Percentiles rank a stretch among this genome's conserved stretches.
Evolutionary conservation across 495 filamentous ascomycete species (phyloP).

Genomic region (Annulohypoxylon nitens): DNA sequence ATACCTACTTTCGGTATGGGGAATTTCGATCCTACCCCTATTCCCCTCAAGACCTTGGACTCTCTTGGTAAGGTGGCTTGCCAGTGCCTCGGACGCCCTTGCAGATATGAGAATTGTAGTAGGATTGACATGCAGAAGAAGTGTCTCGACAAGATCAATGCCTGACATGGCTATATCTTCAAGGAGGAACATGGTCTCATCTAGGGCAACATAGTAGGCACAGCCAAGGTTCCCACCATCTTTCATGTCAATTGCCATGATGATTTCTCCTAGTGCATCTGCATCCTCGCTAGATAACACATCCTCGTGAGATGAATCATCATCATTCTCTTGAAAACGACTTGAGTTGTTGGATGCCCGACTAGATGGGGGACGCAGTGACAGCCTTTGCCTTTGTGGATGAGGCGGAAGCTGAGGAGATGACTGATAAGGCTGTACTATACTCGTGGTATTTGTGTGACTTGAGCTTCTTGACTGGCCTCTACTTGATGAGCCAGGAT

Average conservation of each 20-base stretch:
- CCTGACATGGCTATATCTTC: slow-evolving; percentile 82
- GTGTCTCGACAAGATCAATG: slow-evolving; percentile 77
- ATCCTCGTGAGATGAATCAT: slow-evolving; percentile 17
- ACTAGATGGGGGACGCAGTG: slow-evolving; percentile 41
- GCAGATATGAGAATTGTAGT: slow-evolving; percentile 82
- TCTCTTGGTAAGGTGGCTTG: slow-evolving; percentile 59
- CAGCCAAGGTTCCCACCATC: slow-evolving; percentile 79
- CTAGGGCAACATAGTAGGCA: slow-evolving; percentile 82
- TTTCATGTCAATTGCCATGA: slow-evolving; percentile 86
- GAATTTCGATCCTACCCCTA: slow-evolving; percentile 43
- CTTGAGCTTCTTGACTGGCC: slow-evolving; percentile 22
- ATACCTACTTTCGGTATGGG: neutral
- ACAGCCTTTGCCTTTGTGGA: slow-evolving; percentile 44
- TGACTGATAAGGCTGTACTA: slow-evolving; percentile 28
- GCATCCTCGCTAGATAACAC: slow-evolving; percentile 56
- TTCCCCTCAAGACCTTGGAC: slow-evolving; percentile 57
- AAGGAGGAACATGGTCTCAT: slow-evolving; percentile 82
- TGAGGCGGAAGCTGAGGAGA: slow-evolving; percentile 48
- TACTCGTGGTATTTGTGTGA: slow-evolving; percentile 14
- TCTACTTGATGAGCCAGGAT: slow-evolving; percentile 33
- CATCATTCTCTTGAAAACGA: slow-evolving; percentile 24
- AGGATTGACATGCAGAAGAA: slow-evolving; percentile 82
- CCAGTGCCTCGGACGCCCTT: slow-evolving; percentile 72
- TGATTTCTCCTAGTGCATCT: slow-evolving; percentile 78
- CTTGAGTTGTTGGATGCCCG: slow-evolving; percentile 21